Percentiles rank a stretch among this genome's conserved stretches.
These are phyloP conservation scores for Vanrija sp. DNA, from an alignment of 1,284 basidiomycete genomes.

Conservation along the genomic window DNA sequence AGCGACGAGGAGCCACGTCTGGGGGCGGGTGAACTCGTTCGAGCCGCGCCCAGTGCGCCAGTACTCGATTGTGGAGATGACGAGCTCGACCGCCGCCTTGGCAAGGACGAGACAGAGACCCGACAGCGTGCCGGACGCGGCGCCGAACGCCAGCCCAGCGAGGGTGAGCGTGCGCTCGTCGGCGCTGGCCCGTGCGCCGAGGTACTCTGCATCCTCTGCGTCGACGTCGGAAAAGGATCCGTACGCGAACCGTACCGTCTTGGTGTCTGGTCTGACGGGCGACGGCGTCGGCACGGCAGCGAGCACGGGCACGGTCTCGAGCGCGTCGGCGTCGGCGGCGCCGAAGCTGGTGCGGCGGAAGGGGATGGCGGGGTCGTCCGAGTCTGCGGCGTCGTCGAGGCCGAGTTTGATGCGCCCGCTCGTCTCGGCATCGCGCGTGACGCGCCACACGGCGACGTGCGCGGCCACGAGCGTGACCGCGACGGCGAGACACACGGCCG, in stretches of 20 bases:
- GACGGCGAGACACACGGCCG: conserved; percentile 63
- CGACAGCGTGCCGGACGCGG: conserved; percentile 83
- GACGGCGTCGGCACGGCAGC: too few relatives aligned
- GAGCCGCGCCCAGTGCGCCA: conserved; percentile 54
- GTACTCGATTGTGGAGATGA: conserved; percentile 68
- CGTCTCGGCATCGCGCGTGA: conserved; percentile 9
- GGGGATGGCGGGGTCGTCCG: conserved; percentile 28
- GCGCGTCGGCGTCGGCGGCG: background rate
- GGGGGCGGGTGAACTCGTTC: conserved; percentile 70
- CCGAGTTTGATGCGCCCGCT: conserved; percentile 11
- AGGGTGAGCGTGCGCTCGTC: conserved; percentile 59
- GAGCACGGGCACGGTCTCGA: background rate
- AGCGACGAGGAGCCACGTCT: conserved; percentile 43
- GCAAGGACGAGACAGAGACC: conserved; percentile 92
- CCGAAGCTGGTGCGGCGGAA: conserved; percentile 24
- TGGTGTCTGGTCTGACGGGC: conserved; percentile 2
- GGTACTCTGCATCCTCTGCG: conserved; percentile 1
- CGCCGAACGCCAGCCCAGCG: conserved; percentile 82
- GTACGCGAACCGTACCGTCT: conserved; percentile 6
- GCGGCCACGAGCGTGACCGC: conserved; percentile 57
- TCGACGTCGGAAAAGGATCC: background rate
- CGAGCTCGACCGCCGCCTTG: conserved; percentile 87
- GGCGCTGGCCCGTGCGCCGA: conserved; percentile 1
- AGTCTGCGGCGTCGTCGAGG: conserved; percentile 22
- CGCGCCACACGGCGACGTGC: conserved; percentile 3